Base-by-base conservation (phyloP, 1,139 yeast species). In the Yamadazyma membranifaciens region DNA sequence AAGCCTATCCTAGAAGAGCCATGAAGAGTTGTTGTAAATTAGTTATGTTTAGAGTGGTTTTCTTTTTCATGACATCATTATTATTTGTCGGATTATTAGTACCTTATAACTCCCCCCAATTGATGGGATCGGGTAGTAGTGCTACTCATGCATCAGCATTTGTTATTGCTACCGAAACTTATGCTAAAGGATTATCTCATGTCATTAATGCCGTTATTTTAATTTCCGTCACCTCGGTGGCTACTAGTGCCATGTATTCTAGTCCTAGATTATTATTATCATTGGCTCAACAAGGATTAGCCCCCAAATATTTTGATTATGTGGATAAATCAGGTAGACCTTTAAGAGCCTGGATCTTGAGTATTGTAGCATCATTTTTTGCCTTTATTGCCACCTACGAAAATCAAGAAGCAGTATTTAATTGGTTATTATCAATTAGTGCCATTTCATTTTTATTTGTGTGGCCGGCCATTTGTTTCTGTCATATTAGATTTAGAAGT, bases 261-360 rank as follows among this genome's bases (percentile, higher is more conserved):
- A 60, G 73, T 17, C 67, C 73, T 36, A 63, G 76, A 58, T 62
- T 71, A 38, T 64, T 71, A 45, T 69, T 69, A 45, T 66, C 75
- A 9, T 63, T 70, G 51, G 60, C 74, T 12, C 69, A 65, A 46
- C 75, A 69, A 50, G 69, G 68, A 2, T 65, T 63, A 46, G 75
- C 75, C 10, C 76, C 76, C 29, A 52, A 50, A 20, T 68, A 59
- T 53, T 69, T 71, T 51, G 62, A 67, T 50, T 70, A 61, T 50
- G 63, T 68, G 40, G 77, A 71, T 55, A 67, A 62, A 45, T 50
- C 57, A 4, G 76, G 76, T 35, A 60, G 77, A 53, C 77, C 77
- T 4, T 59, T 67, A 39, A 57, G 74, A 47, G 66, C 72, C 1
- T 63, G 70, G 60, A 37, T 58, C 36, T 44, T 63, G 26, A 59